Base-by-base conservation (phyloP, 176 grass and related monocot species). In the Oryza officinalis region DNA sequence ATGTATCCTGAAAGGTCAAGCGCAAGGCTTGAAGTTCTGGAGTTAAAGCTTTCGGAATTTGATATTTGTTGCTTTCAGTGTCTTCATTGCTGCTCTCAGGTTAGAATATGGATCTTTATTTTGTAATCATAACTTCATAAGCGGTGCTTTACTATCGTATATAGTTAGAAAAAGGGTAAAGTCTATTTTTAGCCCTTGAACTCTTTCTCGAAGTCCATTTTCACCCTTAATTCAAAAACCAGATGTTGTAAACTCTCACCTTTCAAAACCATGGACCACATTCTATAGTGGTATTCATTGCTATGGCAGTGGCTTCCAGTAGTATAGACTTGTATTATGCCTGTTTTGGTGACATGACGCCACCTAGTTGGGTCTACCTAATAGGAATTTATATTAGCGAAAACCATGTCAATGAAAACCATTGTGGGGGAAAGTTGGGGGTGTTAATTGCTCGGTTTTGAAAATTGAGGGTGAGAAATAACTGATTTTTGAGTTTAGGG, bases 21-120 rank as follows among this genome's bases (percentile, higher is more conserved):
- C 88, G 86, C 68, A 95, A 91, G 85, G 88, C 82, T 76, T 98
- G 85, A 97, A 78, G 76, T 65, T 84, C 49, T 50, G 13, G 50
- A 43, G 45, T 71, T 59, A 44, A 60, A 27, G 15, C 33, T 35
- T 80, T 69, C 69, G 69, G 63, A 79, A 61, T 77, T 87, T 57
- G 30, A 67, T 78, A 63, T 57, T 79, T 50, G 77, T 82, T 30
- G 57, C 40, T 88, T 67, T 45, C 54, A 67, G 67, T 65, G 72
- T 61, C 66, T 61, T 76, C 23, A 45, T 25, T 78, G 67, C 47
- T 40, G 82, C n/a, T 76, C 69, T 89, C 26, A 77, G 86, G 59
- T 80, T 54, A 92, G 74, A 75, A 80, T 65, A 12, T 76, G 69
- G n/a, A 38, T 68, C 20, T 76, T 65, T 74, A 45, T 80, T 67